These are phyloP conservation scores for Crithidia sp. DNA, from an alignment of 208 protist genomes.

Conservation along the genomic window DNA sequence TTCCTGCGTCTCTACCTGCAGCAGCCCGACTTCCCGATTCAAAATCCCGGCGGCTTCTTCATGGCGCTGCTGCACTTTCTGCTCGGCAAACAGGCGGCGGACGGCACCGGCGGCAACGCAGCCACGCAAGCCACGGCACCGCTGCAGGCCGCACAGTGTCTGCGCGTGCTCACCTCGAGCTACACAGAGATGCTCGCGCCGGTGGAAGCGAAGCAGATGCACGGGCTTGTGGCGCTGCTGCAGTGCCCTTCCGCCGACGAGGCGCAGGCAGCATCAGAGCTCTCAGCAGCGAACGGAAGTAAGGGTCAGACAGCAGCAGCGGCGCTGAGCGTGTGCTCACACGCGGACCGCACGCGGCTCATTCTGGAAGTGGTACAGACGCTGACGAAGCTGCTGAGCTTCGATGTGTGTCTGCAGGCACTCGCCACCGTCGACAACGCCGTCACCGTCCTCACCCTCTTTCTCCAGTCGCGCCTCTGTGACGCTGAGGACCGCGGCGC, in stretches of 20 bases:
- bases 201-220: conserved; percentile 27
- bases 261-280: neutral
- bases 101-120: neutral
- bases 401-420: conserved; percentile 31
- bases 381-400: conserved; percentile 30
- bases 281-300: no score
- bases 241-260: neutral
- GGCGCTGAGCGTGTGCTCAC: neutral
- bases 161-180: conserved; percentile 18
- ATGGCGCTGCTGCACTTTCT: conserved; percentile 55
- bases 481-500: neutral
- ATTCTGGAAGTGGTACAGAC: conserved; percentile 43
- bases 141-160: conserved; percentile 22
- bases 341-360: neutral
- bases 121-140: neutral
- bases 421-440: conserved; percentile 30
- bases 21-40: conserved; percentile 77
- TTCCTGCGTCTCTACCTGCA: conserved; percentile 91
- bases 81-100: conserved; percentile 27
- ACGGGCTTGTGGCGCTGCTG: conserved; percentile 9
- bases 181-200: conserved; percentile 23
- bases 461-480: conserved; percentile 21
- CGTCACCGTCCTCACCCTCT: conserved; percentile 30
- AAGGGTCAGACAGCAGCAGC: neutral
- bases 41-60: conserved; percentile 74